Base-by-base conservation (phyloP, 2,329 filamentous ascomycete species). In the Epichloe aotearoae region DNA sequence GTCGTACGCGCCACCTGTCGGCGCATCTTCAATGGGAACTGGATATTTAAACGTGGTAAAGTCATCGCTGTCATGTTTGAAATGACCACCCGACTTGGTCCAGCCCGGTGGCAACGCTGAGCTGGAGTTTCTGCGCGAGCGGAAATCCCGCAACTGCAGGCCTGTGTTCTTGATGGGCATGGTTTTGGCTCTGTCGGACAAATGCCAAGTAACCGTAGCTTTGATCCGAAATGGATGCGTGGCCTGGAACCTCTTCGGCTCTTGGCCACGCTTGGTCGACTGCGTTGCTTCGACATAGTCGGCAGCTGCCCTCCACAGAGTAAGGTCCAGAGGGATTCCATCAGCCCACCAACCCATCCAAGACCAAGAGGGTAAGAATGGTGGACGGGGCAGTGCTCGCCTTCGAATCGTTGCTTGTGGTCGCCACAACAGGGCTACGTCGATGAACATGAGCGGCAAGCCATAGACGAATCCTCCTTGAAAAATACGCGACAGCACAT, bases 261-360 rank as follows among this genome's bases (percentile, higher is more conserved):
- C 60, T 47, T 61, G 58, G 2, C 64, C 64, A 15, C 62, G 61
- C 45, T 64, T 66, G 4, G 56, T 56, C 1, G 60, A 54, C 10
- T 58, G 60, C 6, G 66, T 61, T 30, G 69, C 64, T 53, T 70
- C 66, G 10, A 73, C 64, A 49, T 72, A 72, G 55, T 73, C 70
- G 8, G 67, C 67, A 1, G 69, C 66, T 1, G 69, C 68, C 46
- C 64, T 64, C 70, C 70, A 73, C 11, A 73, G 59, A 5, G 59
- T 61, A 51, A 72, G 54, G 49, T 73, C 70, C 14, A 69, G 66
- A 5, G 69, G 64, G 14, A 72, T 61, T 30, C 65, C 68, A 51
- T 73, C 70, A 50, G 69, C 71, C 65, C 69, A 71, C 70, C 70
- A 73, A 20, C 70, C 70, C 65, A 73, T 68, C 70, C 70, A 73